These are phyloP conservation scores for Mucor piriformis DNA, from an alignment of 371 early-diverging fungal genomes.

Conservation along the genomic window DNA sequence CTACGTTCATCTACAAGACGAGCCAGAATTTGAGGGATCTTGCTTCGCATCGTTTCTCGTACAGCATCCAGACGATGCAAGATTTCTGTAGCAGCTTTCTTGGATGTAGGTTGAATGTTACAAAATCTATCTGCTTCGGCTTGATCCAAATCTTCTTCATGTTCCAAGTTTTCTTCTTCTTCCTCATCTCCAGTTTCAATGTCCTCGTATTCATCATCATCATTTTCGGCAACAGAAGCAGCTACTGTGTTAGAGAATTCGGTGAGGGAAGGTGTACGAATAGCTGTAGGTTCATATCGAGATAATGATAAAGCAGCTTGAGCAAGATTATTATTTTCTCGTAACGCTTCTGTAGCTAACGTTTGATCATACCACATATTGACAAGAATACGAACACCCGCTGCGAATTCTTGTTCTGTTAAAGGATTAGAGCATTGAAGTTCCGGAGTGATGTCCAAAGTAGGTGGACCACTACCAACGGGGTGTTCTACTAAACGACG, in stretches of 20 bases:
- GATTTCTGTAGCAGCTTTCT: conserved; percentile 42
- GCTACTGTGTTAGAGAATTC: not conserved
- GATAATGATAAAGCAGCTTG: conserved; percentile 80
- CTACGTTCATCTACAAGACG: conserved; percentile 60
- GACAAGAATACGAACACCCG: conserved; percentile 65
- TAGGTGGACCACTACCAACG: conserved; percentile 5
- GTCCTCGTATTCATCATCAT: conserved; percentile 27
- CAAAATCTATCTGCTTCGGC: conserved; percentile 7
- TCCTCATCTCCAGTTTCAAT: conserved; percentile 14
- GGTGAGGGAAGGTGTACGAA: not conserved
- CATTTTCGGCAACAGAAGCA: conserved; percentile 1
- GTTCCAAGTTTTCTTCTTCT: conserved; percentile 12
- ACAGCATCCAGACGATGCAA: conserved; percentile 39
- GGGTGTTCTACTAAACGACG: conserved; percentile 48
- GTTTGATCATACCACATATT: conserved; percentile 83
- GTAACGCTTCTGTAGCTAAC: conserved; percentile 71
- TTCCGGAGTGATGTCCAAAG: not conserved
- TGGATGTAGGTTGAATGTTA: conserved; percentile 20
- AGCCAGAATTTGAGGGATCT: conserved; percentile 50
- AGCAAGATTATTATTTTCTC: conserved; percentile 66
- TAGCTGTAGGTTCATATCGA: conserved; percentile 53
- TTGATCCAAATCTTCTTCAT: conserved; percentile 15
- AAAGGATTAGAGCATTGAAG: conserved; percentile 3
- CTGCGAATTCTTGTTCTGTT: conserved; percentile 44
- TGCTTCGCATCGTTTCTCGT: conserved; percentile 38